phyloP scores from a whole-genome alignment of 768 basidiomycete species.

The Pisolithus marmoratus region DNA sequence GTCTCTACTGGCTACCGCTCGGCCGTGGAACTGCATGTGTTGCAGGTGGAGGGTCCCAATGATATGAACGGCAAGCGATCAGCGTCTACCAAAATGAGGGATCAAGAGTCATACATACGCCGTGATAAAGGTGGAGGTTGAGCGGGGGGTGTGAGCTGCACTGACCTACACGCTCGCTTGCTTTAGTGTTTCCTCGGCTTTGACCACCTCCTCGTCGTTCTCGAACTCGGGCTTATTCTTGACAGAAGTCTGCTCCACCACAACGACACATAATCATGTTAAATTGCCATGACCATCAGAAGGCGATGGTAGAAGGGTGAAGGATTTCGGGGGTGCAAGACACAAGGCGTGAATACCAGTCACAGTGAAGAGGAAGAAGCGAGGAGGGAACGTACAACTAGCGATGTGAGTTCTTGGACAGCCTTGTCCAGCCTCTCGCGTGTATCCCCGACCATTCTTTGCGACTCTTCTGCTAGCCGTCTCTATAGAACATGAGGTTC shows the following conservation, averaged over 20 bases:
- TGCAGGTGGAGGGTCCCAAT: constrained; percentile 20
- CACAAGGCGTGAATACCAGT: constrained; percentile 6
- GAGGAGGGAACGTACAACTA: constrained; percentile 52
- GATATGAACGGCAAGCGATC: constrained; percentile 5
- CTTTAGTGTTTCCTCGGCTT: constrained; percentile 56
- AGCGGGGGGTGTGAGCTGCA: constrained; percentile 1
- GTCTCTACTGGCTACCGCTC: not conserved
- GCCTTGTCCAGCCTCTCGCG: constrained; percentile 55
- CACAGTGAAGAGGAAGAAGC: constrained; percentile 10
- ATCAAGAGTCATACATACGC: constrained; percentile 12
- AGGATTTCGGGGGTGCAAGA: not conserved
- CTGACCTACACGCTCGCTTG: constrained; percentile 40
- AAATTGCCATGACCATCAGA: not conserved
- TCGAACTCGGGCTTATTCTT: constrained; percentile 24
- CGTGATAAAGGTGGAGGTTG: constrained; percentile 15
- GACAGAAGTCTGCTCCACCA: constrained; percentile 21
- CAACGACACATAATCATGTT: not conserved
- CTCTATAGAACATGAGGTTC: constrained; percentile 33
- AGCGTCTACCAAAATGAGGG: not conserved
- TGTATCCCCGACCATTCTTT: constrained; percentile 75
- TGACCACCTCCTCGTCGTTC: constrained; percentile 37
- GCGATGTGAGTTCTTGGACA: constrained; percentile 53
- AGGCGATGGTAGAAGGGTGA: constrained; percentile 9
- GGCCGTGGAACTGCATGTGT: constrained; percentile 13
- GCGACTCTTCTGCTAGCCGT: constrained; percentile 68